phyloP scores from a whole-genome alignment of 148 eudicot genomes.

The Talinum fruticosum region DNA sequence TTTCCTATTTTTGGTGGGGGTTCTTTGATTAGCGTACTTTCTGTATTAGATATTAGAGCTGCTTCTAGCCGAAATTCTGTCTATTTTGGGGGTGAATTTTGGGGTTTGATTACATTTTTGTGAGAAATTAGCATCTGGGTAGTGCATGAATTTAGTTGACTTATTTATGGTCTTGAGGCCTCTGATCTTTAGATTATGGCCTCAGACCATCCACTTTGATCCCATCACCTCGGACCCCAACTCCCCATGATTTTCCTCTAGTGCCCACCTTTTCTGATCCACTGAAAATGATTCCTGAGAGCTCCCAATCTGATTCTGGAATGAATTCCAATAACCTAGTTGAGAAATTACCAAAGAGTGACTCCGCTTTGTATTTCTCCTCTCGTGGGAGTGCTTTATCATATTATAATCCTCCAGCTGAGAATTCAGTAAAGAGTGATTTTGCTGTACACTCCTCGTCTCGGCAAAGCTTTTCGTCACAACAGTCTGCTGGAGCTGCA shows the following conservation, averaged over 20 bases:
- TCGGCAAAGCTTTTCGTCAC: constrained; percentile 26
- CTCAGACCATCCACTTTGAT: constrained; percentile 48
- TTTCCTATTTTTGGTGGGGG: not conserved
- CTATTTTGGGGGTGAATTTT: not conserved
- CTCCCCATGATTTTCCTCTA: constrained; percentile 31
- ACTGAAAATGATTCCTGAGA: constrained; percentile 25
- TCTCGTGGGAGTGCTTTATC: constrained; percentile 33
- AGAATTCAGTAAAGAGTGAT: constrained; percentile 29
- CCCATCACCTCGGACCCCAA: constrained; percentile 47
- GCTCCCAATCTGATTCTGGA: constrained; percentile 29
- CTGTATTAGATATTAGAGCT: not conserved
- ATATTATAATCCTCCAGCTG: constrained; percentile 17
- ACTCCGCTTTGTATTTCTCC: constrained; percentile 34
- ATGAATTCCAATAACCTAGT: constrained; percentile 38
- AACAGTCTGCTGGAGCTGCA: constrained; percentile 17
- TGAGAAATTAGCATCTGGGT: constrained; percentile 31
- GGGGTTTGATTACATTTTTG: constrained; percentile 9
- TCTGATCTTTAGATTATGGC: constrained; percentile 53
- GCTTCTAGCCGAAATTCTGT: constrained; percentile 10
- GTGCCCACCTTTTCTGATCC: constrained; percentile 37
- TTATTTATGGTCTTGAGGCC: constrained; percentile 30
- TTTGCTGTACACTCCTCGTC: constrained; percentile 21
- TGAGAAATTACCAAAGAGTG: constrained; percentile 30
- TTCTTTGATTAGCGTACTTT: not conserved
- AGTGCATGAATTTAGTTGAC: constrained; percentile 32